Conservation (phyloP, 1,284 basidiomycete genomes). For the Ustilago loliicola region DNA sequence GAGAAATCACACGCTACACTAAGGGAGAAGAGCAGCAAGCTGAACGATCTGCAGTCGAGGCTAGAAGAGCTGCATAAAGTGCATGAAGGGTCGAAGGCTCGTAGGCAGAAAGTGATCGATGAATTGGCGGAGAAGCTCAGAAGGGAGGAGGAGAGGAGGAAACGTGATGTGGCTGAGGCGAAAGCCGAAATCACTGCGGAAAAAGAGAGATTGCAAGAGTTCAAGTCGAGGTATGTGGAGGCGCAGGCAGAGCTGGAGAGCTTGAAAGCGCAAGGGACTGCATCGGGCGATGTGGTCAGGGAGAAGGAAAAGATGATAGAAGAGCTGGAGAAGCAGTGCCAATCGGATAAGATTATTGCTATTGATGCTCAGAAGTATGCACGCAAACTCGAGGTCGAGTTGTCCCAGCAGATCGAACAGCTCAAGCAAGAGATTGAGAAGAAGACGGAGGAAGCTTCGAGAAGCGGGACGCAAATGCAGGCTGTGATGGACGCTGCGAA, state of each 20-base stretch:
- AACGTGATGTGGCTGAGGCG: constrained; percentile 25
- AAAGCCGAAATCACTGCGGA: constrained; percentile 14
- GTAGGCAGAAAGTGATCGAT: constrained; percentile 47
- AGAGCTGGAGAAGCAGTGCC: constrained; percentile 32
- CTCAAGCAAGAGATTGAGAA: constrained; percentile 20
- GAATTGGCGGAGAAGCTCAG: constrained; percentile 28
- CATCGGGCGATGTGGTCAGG: constrained; percentile 17
- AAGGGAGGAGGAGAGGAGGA: constrained; percentile 29
- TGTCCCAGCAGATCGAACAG: constrained; percentile 29
- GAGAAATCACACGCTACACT: constrained; percentile 46
- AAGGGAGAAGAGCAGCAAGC: constrained; percentile 46
- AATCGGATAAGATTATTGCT: constrained; percentile 40
- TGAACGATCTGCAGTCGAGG: constrained; percentile 27
- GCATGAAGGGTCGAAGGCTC: constrained; percentile 47
- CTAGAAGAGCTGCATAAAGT: constrained; percentile 46
- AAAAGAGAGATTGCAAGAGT: constrained; percentile 17
- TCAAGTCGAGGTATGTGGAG: constrained; percentile 10
- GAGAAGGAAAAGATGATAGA: constrained; percentile 33
- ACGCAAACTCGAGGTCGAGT: constrained; percentile 35
- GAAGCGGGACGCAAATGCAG: constrained; percentile 10
- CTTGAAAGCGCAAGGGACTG: constrained; percentile 17
- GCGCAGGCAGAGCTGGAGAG: constrained; percentile 18
- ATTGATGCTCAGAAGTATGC: constrained; percentile 49
- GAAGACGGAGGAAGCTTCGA: constrained; percentile 16
- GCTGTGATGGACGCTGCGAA: constrained; percentile 11